Conservation (phyloP, 2,329 filamentous ascomycete genomes). For the Nemania sp. region DNA sequence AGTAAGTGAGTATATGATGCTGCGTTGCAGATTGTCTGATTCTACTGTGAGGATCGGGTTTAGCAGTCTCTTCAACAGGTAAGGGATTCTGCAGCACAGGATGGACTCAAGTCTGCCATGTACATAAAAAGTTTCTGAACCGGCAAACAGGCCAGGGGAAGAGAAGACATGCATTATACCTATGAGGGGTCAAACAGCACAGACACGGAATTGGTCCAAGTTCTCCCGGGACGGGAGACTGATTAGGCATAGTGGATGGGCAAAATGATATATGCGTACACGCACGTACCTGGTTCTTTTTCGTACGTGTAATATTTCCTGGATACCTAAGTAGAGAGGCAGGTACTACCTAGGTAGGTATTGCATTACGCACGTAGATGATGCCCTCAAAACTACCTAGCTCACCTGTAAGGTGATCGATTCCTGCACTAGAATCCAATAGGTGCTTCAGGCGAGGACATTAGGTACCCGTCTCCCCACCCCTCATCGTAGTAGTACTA, state of each 20-base stretch:
- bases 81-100: slow-evolving; percentile 6
- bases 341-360: neutral
- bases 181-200: slow-evolving; percentile 30
- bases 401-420: neutral
- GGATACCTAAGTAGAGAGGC: neutral
- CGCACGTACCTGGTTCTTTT: neutral
- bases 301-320: neutral
- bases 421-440: neutral
- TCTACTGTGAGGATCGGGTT: slow-evolving; percentile 1
- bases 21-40: neutral
- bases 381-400: neutral
- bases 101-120: neutral
- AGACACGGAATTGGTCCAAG: slow-evolving; percentile 25
- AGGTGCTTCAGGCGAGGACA: neutral
- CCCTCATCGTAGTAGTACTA: neutral
- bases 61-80: slow-evolving; percentile 1
- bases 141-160: slow-evolving; percentile 8
- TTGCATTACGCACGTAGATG: slow-evolving; percentile 1
- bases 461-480: neutral
- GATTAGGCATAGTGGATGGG: slow-evolving; percentile 18
- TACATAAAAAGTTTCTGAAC: neutral
- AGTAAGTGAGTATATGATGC: neutral
- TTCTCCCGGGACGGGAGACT: slow-evolving; percentile 28
- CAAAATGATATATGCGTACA: slow-evolving; percentile 21
- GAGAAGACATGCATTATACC: neutral